A percentile compares a stretch with the other conserved stretches of the same genome.
These are phyloP conservation scores for Aspergillus intermedius DNA, from an alignment of 2,329 filamentous ascomycete species.

Conservation along the genomic window DNA sequence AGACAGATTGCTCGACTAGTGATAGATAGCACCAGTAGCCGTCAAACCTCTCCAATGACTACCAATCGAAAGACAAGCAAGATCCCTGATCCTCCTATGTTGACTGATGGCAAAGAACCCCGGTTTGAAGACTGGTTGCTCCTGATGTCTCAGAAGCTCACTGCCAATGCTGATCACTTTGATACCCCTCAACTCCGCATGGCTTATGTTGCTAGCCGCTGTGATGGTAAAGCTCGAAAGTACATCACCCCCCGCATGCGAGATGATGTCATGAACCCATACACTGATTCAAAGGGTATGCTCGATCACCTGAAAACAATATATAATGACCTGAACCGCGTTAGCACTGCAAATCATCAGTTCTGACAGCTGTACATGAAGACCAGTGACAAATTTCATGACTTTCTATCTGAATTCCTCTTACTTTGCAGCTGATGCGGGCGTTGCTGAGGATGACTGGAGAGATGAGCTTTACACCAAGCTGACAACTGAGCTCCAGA, in stretches of 20 bases:
- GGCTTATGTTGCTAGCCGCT: not conserved
- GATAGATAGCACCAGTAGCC: not conserved
- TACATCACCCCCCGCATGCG: not conserved
- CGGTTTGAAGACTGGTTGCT: conserved; percentile 18
- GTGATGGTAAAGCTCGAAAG: not conserved
- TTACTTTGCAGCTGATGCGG: conserved; percentile 1
- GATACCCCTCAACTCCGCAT: not conserved
- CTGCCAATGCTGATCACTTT: not conserved
- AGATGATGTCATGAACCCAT: not conserved
- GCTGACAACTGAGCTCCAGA: not conserved
- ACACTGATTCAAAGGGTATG: not conserved
- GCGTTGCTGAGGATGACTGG: not conserved
- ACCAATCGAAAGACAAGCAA: not conserved
- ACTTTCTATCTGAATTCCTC: conserved; percentile 4
- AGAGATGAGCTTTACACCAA: conserved; percentile 1
- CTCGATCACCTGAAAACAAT: not conserved
- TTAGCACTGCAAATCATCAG: not conserved
- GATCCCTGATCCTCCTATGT: conserved; percentile 1
- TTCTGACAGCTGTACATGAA: not conserved
- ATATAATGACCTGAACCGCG: not conserved
- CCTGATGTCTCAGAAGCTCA: not conserved
- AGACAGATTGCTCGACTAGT: not conserved
- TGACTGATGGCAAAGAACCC: conserved; percentile 33
- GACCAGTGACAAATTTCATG: not conserved
- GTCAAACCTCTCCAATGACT: not conserved